Evolutionary conservation across 2,329 filamentous ascomycete genomes (phyloP), one percentile per base, ranked within the genome.

Genomic region (Arachnopeziza araneosa): DNA sequence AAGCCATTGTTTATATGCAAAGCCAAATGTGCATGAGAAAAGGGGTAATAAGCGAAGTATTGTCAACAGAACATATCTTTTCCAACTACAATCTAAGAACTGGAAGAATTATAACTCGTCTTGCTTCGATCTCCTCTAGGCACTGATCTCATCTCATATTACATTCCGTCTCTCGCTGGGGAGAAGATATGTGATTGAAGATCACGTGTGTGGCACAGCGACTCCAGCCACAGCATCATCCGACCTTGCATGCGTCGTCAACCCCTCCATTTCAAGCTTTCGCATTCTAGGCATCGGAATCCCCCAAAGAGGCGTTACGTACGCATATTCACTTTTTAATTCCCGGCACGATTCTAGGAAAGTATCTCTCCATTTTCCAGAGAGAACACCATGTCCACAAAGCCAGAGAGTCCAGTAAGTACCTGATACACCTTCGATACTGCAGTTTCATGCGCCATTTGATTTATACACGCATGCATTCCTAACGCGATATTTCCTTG

Each of bases 361-460:
- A 19, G 6, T 19, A 5, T 44, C 36, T 44, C 12, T 44, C 36
- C 17, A 17, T 2, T 17, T 19, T 55, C 62, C 75, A 72, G 79
- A 80, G 75, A 69, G 4, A 44, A 44, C 36, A 44, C 5, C 17
- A 44, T 44, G 36, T 30, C 24, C 50, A 32, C 49, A 23, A 57
- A 57, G 24, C 24, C 30, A 23, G 55, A 57, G 1, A 51, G 55
- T 30, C 55, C 55, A 30, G 55, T 57, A 57, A 52, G 51, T 53
- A 44, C 76, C 71, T 70, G 60, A 63, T 65, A 68, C 65, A 59
- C 56, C 59, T 57, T 60, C 62, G 62, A 63, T 63, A 60, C 59
- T 58, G 59, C 56, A 53, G 57, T 44, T 65, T 64, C 60, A 67
- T 68, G 61, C 62, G 56, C 61, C 59, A 60, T 60, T 55, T 61